Evolutionary conservation across 2,329 filamentous ascomycete species (phyloP).

Genomic region (Talaromyces funiculosus): DNA sequence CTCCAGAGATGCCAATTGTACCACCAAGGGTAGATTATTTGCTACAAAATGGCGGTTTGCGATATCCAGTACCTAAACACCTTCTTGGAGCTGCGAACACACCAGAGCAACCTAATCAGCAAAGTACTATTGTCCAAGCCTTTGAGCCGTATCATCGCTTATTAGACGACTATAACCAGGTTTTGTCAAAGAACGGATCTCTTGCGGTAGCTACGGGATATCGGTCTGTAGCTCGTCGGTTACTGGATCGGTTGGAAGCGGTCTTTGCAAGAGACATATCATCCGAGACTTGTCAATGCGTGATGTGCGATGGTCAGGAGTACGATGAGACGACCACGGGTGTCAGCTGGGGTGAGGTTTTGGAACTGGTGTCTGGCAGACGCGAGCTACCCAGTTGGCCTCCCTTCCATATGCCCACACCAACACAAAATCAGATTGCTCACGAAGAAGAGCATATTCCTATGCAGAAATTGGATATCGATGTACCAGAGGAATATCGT

Average conservation of each 20-base stretch:
- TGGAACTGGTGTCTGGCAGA: conserved; percentile 86
- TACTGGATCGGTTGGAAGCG: conserved; percentile 85
- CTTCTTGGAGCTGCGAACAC: conserved; percentile 56
- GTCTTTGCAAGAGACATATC: conserved; percentile 93
- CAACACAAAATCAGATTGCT: conserved; percentile 53
- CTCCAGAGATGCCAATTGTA: conserved; percentile 60
- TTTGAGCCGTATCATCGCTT: conserved; percentile 79
- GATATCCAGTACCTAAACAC: conserved; percentile 64
- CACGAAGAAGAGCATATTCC: conserved; percentile 50
- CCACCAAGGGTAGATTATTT: conserved; percentile 86
- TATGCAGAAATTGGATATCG: conserved; percentile 79
- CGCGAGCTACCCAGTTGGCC: conserved; percentile 84
- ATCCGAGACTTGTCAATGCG: conserved; percentile 73
- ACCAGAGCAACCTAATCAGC: conserved; percentile 55
- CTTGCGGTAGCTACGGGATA: conserved; percentile 94
- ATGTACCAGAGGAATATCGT: conserved; percentile 87
- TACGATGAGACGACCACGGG: conserved; percentile 53
- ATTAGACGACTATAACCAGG: conserved; percentile 77
- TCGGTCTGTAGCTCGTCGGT: conserved; percentile 80
- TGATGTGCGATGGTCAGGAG: conserved; percentile 70
- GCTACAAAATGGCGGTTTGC: conserved; percentile 77
- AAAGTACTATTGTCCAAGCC: conserved; percentile 63
- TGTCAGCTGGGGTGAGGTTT: conserved; percentile 88
- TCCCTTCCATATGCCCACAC: conserved; percentile 67
- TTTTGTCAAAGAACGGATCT: conserved; percentile 78